Percentiles rank a stretch among this genome's conserved stretches.
These are phyloP conservation scores for Xylaria sp. DNA, from an alignment of 2,329 filamentous ascomycete genomes.

Conservation along the genomic window DNA sequence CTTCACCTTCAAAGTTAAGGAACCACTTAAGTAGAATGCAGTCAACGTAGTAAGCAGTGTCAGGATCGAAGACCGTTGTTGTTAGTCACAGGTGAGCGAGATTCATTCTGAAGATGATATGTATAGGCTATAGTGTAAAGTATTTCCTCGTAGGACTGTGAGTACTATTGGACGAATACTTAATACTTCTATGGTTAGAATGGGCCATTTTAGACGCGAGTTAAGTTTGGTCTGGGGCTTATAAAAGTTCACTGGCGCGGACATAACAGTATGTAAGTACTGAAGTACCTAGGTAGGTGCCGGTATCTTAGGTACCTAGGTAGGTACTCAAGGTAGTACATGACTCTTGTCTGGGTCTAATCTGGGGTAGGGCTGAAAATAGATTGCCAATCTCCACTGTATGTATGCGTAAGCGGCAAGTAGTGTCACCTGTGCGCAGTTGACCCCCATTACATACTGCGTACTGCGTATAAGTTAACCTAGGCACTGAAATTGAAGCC, in stretches of 20 bases:
- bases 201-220: background rate
- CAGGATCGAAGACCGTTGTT: background rate
- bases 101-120: background rate
- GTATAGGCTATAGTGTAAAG: background rate
- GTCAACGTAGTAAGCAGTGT: conserved; percentile 27
- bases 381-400: conserved; percentile 30
- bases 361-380: conserved; percentile 36
- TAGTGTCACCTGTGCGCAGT: conserved; percentile 12
- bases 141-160: background rate
- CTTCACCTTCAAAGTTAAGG: background rate
- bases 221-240: conserved; percentile 2
- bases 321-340: background rate
- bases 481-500: background rate
- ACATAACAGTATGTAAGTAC: too few species aligned
- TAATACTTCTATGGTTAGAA: conserved; percentile 1
- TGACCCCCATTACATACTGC: too few species aligned
- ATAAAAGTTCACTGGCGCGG: too few species aligned
- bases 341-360: conserved; percentile 6
- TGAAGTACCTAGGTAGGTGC: too few species aligned
- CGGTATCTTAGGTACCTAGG: too few species aligned
- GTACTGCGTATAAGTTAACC: too few species aligned
- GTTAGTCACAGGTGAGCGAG: conserved; percentile 13
- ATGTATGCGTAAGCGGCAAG: conserved; percentile 16
- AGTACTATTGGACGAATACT: background rate
- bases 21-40: background rate